Conservation (phyloP, 78 protist genomes). For the Cavenderia fasciculata region DNA sequence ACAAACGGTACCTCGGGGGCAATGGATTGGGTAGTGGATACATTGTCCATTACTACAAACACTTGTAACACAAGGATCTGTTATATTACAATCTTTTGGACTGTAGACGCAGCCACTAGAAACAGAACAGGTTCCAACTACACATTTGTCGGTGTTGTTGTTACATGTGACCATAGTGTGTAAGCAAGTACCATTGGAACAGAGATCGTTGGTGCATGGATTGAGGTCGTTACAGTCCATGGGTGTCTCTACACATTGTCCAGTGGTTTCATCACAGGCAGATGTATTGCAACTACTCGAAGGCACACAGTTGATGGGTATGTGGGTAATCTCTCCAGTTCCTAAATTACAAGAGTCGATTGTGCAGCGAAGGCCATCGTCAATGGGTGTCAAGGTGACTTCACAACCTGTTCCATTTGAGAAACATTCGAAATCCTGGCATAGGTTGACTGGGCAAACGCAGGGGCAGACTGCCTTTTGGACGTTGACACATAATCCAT, state of each 20-base stretch:
- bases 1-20: too few relatives aligned
- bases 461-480: too few relatives aligned
- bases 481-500: too few relatives aligned
- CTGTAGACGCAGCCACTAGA: neutral
- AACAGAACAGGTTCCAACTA: slow-evolving; percentile 8
- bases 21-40: too few relatives aligned
- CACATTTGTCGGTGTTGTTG: slow-evolving; percentile 11
- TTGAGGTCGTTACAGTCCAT: slow-evolving; percentile 23
- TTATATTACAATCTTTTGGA: too few relatives aligned
- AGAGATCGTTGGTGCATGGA: slow-evolving; percentile 3
- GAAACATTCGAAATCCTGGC: too few relatives aligned
- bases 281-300: slow-evolving; percentile 19
- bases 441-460: too few relatives aligned
- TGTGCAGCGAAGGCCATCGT: slow-evolving; percentile 40
- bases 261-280: slow-evolving; percentile 4
- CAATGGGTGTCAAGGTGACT: neutral
- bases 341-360: slow-evolving; percentile 9
- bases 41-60: too few relatives aligned
- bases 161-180: slow-evolving; percentile 4
- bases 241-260: slow-evolving; percentile 12
- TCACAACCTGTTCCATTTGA: slow-evolving; percentile 36
- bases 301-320: neutral
- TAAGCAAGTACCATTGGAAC: slow-evolving; percentile 17
- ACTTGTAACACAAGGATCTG: too few relatives aligned
- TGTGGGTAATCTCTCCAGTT: neutral